Conservation (phyloP, 192 early-diverging fungal species). For the Geranomyces variabilis region DNA sequence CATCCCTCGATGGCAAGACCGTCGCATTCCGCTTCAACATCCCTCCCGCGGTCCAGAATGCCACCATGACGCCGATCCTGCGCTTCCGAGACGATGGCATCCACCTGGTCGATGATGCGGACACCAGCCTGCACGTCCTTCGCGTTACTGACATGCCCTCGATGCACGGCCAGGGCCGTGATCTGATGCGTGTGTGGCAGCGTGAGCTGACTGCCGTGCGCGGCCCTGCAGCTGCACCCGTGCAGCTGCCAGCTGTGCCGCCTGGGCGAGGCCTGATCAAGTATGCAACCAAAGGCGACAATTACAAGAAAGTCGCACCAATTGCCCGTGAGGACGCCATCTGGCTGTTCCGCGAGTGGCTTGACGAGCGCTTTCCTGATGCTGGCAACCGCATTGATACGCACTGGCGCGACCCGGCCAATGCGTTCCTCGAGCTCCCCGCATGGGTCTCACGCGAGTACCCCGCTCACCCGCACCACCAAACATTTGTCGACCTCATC, state of each 20-base stretch:
- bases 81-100: conserved; percentile 2
- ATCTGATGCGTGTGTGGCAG: too few relatives aligned
- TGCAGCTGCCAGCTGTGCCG: background rate
- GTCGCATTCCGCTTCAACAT: background rate
- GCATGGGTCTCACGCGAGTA: background rate
- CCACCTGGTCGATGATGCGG: background rate
- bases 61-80: background rate
- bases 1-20: background rate
- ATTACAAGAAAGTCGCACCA: background rate
- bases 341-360: conserved; percentile 30
- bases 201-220: too few relatives aligned
- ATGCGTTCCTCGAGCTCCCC: conserved; percentile 1
- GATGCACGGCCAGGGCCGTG: too few relatives aligned
- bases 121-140: background rate
- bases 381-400: background rate
- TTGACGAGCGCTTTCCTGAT: conserved; percentile 20
- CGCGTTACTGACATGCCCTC: too few relatives aligned
- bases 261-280: background rate
- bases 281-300: background rate
- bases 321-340: conserved; percentile 2
- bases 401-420: conserved; percentile 15
- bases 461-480: background rate
- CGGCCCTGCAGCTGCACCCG: background rate
- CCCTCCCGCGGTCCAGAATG: background rate
- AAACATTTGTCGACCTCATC: background rate